Evolutionary conservation across 768 basidiomycete species (phyloP), one percentile per base, ranked within the genome.

Genomic region (Rhizopogon vesiculosus): DNA sequence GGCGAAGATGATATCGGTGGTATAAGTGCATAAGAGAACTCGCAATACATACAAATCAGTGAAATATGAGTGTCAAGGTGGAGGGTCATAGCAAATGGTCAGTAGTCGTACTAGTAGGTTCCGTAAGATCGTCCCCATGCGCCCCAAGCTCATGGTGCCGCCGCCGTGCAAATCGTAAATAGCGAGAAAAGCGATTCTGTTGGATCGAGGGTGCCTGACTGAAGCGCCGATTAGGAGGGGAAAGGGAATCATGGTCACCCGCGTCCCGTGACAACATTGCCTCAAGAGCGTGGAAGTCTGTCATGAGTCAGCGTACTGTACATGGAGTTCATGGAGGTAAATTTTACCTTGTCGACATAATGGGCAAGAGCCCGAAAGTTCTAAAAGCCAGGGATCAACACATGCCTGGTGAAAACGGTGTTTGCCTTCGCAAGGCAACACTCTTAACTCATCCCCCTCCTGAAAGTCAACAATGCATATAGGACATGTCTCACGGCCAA

Each of bases 381-480:
- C 85, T 45, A 98, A 76, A 42, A 98, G 73, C 95, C 95, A 96
- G 35, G 88, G 91, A 70, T 96, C 94, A 54, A 96, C 93, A 66
- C 94, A 97, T 40, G 75, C 73, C 64, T 89, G 86, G 64, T 98
- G 95, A 75, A 96, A 98, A 56, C 82, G 78, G 66, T 98, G 95
- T 60, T 90, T 85, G 45, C 89, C 89, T 65, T 94, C 91, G 70
- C 95, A 98, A 1, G 94, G 95, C 46, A 98, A 72, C 41, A 96
- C 80, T 22, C 95, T 85, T 13, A 97, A 72, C 67, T 96, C 91
- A 63, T 98, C 95, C 1, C 93, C 95, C 58, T 91, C 88, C 68
- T 94, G 90, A 63, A 98, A 98, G 62, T 96, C 93, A 44, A 91
- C 78, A 56, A 98, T 87, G 69, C 95, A 98, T 58, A 98, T 98